Percentiles rank a stretch among this genome's conserved stretches.
Evolutionary conservation across 78 protist species (phyloP).

Genomic region (Dictyostelium intermedium): DNA sequence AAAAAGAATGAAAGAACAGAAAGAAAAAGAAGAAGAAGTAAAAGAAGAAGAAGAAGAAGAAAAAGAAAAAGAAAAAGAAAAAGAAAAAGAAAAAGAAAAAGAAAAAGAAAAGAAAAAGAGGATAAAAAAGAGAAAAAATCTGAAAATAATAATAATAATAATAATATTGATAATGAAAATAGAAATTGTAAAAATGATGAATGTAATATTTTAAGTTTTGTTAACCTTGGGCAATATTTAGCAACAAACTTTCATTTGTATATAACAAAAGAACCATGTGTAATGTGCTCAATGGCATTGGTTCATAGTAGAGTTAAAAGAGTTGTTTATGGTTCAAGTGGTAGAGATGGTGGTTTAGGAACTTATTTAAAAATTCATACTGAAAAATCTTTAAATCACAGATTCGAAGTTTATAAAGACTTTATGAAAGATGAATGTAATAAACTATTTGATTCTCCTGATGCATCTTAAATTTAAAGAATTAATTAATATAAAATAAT

Average conservation of each 20-base stretch:
- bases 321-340: constrained; percentile 24
- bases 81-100: not conserved
- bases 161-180: not conserved
- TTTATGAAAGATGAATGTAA: constrained; percentile 22
- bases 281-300: constrained; percentile 55
- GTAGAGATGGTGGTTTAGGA: constrained; percentile 50
- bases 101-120: no score
- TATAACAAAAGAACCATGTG: constrained; percentile 34
- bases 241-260: constrained; percentile 12
- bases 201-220: constrained; percentile 1
- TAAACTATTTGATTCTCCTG: not conserved
- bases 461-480: not conserved
- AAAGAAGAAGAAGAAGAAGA: no score
- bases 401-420: constrained; percentile 47
- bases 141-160: no score
- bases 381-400: constrained; percentile 48
- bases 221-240: constrained; percentile 27
- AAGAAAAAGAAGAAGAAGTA: not conserved
- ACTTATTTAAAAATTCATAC: constrained; percentile 40
- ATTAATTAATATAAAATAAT: no score
- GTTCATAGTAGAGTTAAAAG: constrained; percentile 61
- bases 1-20: not conserved
- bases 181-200: not conserved
- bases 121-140: no score
- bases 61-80: not conserved